Percentiles rank a stretch among this genome's conserved stretches.
phyloP scores from a whole-genome alignment of 208 protist genomes.

The Acanthamoeba royreba region DNA sequence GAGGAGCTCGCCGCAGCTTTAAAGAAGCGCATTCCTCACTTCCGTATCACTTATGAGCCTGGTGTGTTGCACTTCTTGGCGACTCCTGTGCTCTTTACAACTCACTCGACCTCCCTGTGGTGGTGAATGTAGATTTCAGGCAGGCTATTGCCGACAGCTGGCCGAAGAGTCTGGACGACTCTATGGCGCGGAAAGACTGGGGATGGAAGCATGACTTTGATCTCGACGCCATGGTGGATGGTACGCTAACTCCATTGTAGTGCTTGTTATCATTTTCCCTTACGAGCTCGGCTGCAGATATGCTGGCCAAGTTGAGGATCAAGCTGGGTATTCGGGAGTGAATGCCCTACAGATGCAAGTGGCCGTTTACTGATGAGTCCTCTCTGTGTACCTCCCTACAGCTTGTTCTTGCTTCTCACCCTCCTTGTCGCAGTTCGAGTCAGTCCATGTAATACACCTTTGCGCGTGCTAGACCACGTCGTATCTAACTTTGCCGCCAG shows the following conservation, averaged over 20 bases:
- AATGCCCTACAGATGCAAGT: no score
- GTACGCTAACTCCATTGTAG: not conserved
- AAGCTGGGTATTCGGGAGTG: slow-evolving; percentile 31
- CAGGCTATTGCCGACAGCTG: slow-evolving; percentile 85
- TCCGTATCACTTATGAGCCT: slow-evolving; percentile 55
- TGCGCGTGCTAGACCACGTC: no score
- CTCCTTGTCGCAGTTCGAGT: no score
- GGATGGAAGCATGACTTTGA: slow-evolving; percentile 71
- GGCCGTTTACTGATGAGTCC: no score
- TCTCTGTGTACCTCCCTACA: no score
- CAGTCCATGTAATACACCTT: no score
- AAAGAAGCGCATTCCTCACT: slow-evolving; percentile 74
- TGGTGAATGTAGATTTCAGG: slow-evolving; percentile 79
- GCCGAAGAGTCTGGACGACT: slow-evolving; percentile 85
- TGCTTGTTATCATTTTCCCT: no score
- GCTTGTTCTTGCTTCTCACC: no score
- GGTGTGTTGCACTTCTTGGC: not conserved
- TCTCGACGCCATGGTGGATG: slow-evolving; percentile 57
- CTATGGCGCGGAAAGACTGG: slow-evolving; percentile 51
- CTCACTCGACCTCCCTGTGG: no score
- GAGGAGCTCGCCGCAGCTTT: slow-evolving; percentile 74
- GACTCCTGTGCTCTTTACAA: not conserved
- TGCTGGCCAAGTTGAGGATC: slow-evolving; percentile 29
- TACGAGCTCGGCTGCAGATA: no score
- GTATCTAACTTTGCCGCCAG: no score